phyloP scores from a whole-genome alignment of 2,329 filamentous ascomycete genomes.

The Thermothelomyces thermophilus region DNA sequence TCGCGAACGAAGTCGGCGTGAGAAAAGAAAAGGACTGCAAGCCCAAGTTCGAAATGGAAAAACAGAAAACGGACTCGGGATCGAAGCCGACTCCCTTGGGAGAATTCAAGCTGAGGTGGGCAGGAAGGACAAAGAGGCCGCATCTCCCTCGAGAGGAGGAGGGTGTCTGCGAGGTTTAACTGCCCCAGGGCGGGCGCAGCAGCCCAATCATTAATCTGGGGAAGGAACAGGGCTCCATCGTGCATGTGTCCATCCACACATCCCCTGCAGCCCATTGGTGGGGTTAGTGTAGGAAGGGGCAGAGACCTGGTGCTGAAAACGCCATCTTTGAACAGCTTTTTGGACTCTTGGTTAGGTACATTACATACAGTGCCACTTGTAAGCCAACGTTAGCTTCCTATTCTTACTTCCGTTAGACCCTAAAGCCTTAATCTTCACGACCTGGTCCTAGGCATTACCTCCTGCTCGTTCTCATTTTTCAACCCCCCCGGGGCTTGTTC shows the following conservation, averaged over 20 bases:
- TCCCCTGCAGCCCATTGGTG: not conserved
- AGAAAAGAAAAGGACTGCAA: not conserved
- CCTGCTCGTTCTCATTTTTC: too few relatives aligned
- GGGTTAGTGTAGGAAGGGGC: not conserved
- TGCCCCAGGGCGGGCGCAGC: not conserved
- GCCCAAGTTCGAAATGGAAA: constrained; percentile 4
- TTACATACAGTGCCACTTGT: too few relatives aligned
- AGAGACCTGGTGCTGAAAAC: not conserved
- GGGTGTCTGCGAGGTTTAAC: constrained; percentile 14
- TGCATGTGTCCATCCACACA: not conserved
- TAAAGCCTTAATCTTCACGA: too few relatives aligned
- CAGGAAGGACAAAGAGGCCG: not conserved
- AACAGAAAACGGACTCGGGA: constrained; percentile 1
- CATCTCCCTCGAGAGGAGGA: not conserved
- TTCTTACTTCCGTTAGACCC: too few relatives aligned
- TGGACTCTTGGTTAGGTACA: too few relatives aligned
- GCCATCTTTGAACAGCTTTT: too few relatives aligned
- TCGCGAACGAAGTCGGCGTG: constrained; percentile 2
- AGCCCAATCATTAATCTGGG: constrained; percentile 18
- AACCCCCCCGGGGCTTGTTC: too few relatives aligned
- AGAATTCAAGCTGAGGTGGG: constrained; percentile 3
- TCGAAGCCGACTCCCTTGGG: constrained; percentile 7
- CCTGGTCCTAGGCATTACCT: too few relatives aligned
- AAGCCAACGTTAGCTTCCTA: too few relatives aligned
- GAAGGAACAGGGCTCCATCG: constrained; percentile 1